Evolutionary conservation across 2,329 filamentous ascomycete genomes (phyloP).

Genomic region (Zymoseptoria brevis): DNA sequence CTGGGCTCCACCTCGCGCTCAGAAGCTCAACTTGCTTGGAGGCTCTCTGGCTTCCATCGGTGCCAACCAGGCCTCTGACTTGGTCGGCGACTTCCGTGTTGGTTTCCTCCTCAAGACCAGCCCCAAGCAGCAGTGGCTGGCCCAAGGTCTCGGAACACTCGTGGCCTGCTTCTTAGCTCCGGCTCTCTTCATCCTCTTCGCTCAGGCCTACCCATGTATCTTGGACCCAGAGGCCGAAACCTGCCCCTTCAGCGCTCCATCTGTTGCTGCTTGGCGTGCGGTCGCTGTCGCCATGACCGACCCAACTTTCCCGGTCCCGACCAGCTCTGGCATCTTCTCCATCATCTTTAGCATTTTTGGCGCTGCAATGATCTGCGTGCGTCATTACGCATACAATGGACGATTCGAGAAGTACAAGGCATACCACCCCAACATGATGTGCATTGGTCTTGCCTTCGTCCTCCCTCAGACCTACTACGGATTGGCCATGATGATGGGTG

Average conservation of each 20-base stretch:
- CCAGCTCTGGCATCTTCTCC: conserved; percentile 49
- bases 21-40: conserved; percentile 58
- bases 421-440: conserved; percentile 49
- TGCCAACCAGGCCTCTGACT: conserved; percentile 37
- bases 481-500: conserved; percentile 52
- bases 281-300: conserved; percentile 56
- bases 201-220: conserved; percentile 61
- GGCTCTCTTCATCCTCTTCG: conserved; percentile 60
- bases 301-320: conserved; percentile 48
- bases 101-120: conserved; percentile 60
- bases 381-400: conserved; percentile 49
- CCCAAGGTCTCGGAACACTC: conserved; percentile 54
- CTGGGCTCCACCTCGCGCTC: conserved; percentile 45
- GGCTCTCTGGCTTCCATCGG: conserved; percentile 41
- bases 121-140: conserved; percentile 58
- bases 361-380: conserved; percentile 44
- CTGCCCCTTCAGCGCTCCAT: conserved; percentile 56
- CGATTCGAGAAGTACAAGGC: conserved; percentile 46
- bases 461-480: conserved; percentile 50
- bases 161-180: conserved; percentile 60
- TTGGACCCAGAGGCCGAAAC: conserved; percentile 40
- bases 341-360: conserved; percentile 49
- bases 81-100: conserved; percentile 58
- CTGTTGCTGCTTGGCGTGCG: conserved; percentile 58
- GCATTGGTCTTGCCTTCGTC: conserved; percentile 52